A percentile compares a stretch with the other conserved stretches of the same genome.
Evolutionary conservation across 83 land plant genomes (phyloP).

Genomic region (Picea abies): DNA sequence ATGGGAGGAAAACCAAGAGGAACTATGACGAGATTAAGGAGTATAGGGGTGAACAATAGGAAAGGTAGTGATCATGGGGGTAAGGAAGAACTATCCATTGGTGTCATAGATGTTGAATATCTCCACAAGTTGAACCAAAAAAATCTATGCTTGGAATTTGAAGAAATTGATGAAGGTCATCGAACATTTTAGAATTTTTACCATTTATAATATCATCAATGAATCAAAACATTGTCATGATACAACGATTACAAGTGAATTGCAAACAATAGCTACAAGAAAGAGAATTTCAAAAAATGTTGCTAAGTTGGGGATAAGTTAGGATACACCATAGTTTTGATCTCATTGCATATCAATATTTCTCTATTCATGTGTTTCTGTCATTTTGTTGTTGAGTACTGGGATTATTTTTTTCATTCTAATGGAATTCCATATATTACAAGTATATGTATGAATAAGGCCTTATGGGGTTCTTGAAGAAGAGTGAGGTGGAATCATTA

Average conservation of each 20-base stretch:
- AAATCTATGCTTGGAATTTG: conserved; percentile 55
- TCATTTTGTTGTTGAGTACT: background rate
- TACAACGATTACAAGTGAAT: conserved; percentile 45
- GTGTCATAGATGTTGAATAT: conserved; percentile 31
- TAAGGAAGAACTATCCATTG: conserved; percentile 1
- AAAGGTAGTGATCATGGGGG: conserved; percentile 15
- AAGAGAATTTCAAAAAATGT: conserved; percentile 55
- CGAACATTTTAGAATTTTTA: conserved; percentile 14
- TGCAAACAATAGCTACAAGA: conserved; percentile 55
- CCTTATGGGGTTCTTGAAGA: conserved; percentile 42
- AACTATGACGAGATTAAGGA: background rate
- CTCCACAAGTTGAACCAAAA: conserved; percentile 33
- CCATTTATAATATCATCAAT: conserved; percentile 10
- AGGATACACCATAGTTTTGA: conserved; percentile 5
- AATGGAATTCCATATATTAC: background rate
- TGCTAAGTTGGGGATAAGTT: conserved; percentile 48
- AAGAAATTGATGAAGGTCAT: conserved; percentile 40
- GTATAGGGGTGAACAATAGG: conserved; percentile 18
- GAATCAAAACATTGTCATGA: conserved; percentile 24
- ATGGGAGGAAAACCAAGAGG: background rate
- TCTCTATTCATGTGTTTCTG: background rate
- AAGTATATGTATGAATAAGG: conserved; percentile 46
- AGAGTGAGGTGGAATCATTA: conserved; percentile 41
- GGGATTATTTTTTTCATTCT: background rate
- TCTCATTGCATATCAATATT: background rate